A percentile compares a stretch with the other conserved stretches of the same genome.
Evolutionary conservation across 2,329 filamentous ascomycete species (phyloP).

Genomic region (Endocalyx cinctus): DNA sequence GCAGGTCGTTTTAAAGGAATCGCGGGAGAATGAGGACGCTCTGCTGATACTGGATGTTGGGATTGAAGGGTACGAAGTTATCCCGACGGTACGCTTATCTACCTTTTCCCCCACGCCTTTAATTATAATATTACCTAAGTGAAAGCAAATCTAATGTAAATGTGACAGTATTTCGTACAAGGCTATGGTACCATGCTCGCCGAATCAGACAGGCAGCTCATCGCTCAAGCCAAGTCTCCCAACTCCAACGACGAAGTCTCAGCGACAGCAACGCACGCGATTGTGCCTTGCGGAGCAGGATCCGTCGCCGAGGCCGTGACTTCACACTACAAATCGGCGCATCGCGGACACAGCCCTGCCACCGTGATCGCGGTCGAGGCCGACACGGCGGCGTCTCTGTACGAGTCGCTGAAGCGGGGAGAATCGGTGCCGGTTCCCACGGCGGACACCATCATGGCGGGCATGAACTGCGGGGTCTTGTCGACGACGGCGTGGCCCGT

Average conservation of each 20-base stretch:
- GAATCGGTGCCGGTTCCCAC: constrained; percentile 48
- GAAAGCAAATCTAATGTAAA: constrained; percentile 3
- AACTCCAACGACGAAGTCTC: no score
- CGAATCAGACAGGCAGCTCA: constrained; percentile 64
- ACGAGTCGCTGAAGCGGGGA: constrained; percentile 46
- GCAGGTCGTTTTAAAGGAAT: constrained; percentile 38
- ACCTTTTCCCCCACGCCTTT: constrained; percentile 1
- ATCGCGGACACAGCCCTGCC: constrained; percentile 11
- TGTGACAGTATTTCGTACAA: constrained; percentile 63
- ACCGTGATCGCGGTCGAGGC: constrained; percentile 66
- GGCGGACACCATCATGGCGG: constrained; percentile 64
- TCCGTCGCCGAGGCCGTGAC: constrained; percentile 67
- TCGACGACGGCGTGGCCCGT: constrained; percentile 62
- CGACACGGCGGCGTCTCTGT: constrained; percentile 57
- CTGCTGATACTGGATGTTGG: constrained; percentile 66
- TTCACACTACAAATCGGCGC: constrained; percentile 51
- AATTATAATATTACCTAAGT: constrained; percentile 4
- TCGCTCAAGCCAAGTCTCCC: no score
- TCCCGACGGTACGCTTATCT: constrained; percentile 47
- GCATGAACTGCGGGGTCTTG: constrained; percentile 68
- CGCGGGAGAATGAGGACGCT: constrained; percentile 33
- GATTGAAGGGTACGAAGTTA: constrained; percentile 60
- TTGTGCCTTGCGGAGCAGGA: constrained; percentile 69
- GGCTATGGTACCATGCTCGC: constrained; percentile 70
- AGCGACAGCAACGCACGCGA: constrained; percentile 45